Evolutionary conservation across 163 green algal genomes (phyloP), one percentile per base, ranked within the genome.

Genomic region (Chlorella variabilis): DNA sequence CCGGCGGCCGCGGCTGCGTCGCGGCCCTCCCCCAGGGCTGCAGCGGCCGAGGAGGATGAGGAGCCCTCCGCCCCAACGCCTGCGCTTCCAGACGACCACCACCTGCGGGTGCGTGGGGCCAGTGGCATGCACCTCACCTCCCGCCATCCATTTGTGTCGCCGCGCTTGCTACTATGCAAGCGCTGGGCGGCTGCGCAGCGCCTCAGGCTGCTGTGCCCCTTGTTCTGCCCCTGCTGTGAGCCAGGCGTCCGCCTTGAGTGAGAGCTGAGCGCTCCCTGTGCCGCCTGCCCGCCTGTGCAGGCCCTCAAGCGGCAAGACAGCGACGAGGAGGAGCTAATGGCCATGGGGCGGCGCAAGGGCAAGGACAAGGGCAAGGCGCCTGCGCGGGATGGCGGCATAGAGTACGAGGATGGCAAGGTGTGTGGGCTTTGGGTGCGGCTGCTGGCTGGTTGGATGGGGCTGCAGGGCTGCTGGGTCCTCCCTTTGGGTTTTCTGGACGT

Each of bases 371-470:
- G 73, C 36, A 80, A 70, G 73, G 56, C 27, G 11, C 15, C 71
- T 0, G 71, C 36, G 23, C 70, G 27, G 73, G 73, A 80, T 6
- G 54, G 36, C 23, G 71, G 63, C 31, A 69, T 78, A 29, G 71
- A 56, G 18, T 75, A 75, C n/a, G 68, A 39, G n/a, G 68, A 75
- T 33, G 31, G 68, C 68, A 75, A 75, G 68, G 68, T 75, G 68
- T 1, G 68, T 8, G n/a, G n/a, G n/a, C n/a, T n/a, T n/a, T n/a
- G n/a, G n/a, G 2, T 15, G 33, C 8, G 2, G 15, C 62, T 70
- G 33, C 25, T 68, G 13, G 58, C 7, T 34, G 15, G 2, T 38
- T 34, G 4, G 23, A 6, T 36, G 23, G 3, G 20, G 58, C 58
- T 18, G 21, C 33, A 38, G n/a, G 8, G 58, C 5, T 66, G 58